Evolutionary conservation across 345 rosid species (phyloP).

Genomic region (Lagerstroemia speciosa): DNA sequence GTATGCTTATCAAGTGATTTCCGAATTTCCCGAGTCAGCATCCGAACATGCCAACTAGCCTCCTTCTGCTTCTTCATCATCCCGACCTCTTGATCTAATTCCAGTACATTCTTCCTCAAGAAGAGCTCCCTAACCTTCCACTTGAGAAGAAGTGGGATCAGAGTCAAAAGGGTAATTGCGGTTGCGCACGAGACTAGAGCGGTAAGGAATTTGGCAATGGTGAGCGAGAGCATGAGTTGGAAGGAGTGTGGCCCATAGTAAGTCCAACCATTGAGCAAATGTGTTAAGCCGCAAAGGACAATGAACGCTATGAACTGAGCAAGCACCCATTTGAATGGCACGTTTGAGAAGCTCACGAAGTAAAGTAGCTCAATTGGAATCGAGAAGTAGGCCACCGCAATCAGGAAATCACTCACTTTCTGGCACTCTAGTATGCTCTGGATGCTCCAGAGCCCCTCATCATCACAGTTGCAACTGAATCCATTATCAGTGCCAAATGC

Average conservation of each 20-base stretch:
- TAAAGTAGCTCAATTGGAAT: conserved; percentile 89
- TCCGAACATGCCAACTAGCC: conserved; percentile 78
- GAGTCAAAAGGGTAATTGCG: conserved; percentile 72
- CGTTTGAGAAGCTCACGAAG: conserved; percentile 78
- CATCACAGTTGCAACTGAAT: conserved; percentile 74
- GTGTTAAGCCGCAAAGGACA: conserved; percentile 95
- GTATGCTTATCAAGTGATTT: conserved; percentile 85
- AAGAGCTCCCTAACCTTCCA: conserved; percentile 88
- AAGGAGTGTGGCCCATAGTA: conserved; percentile 85
- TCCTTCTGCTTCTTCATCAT: conserved; percentile 87
- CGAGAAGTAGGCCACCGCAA: conserved; percentile 86
- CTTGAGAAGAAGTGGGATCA: conserved; percentile 79
- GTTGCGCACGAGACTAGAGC: conserved; percentile 95
- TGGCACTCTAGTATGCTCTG: conserved; percentile 74
- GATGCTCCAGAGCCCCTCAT: conserved; percentile 62
- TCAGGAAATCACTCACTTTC: conserved; percentile 82
- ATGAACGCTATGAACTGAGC: conserved; percentile 77
- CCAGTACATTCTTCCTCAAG: conserved; percentile 76
- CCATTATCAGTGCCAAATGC: conserved; percentile 48
- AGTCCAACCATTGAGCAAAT: conserved; percentile 80
- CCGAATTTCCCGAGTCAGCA: conserved; percentile 79
- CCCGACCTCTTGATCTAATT: conserved; percentile 83
- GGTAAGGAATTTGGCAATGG: conserved; percentile 66
- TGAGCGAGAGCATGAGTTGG: conserved; percentile 68
- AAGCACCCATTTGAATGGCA: conserved; percentile 98